phyloP scores from a whole-genome alignment of 2,329 filamentous ascomycete species.

The Ascochyta lentis region DNA sequence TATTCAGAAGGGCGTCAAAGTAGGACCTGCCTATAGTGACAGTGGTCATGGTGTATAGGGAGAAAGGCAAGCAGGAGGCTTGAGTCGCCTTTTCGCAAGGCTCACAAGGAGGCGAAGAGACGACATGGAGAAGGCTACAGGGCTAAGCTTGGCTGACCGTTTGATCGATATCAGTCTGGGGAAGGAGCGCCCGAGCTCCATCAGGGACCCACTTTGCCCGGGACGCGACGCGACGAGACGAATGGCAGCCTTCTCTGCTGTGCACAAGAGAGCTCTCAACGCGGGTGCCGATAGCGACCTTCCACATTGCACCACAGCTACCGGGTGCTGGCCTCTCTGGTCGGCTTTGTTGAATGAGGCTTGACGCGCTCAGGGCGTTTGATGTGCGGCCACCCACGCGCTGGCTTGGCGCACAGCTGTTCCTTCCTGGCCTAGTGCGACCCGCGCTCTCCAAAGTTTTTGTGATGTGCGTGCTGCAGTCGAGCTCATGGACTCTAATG shows the following conservation, averaged over 20 bases:
- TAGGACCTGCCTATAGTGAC: slow-evolving; percentile 67
- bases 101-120: slow-evolving; percentile 9
- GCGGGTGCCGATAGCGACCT: neutral
- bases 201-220: slow-evolving; percentile 7
- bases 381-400: slow-evolving; percentile 12
- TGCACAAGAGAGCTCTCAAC: neutral
- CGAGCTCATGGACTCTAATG: slow-evolving; percentile 48
- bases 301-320: neutral
- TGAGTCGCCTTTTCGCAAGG: slow-evolving; percentile 12
- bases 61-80: slow-evolving; percentile 15
- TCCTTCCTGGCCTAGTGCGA: slow-evolving; percentile 24
- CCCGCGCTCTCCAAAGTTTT: slow-evolving; percentile 19
- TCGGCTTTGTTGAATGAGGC: neutral
- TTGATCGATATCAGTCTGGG: slow-evolving; percentile 15
- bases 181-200: slow-evolving; percentile 30
- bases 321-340: neutral
- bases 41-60: slow-evolving; percentile 45
- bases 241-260: neutral
- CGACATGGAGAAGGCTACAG: slow-evolving; percentile 4
- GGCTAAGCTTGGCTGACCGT: neutral
- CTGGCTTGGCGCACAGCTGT: slow-evolving; percentile 13
- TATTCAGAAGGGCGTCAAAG: slow-evolving; percentile 67
- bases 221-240: slow-evolving; percentile 5
- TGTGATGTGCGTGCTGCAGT: slow-evolving; percentile 12
- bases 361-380: slow-evolving; percentile 1